Evolutionary conservation across 108 stramenopile genomes (phyloP).

Genomic region (Skeletonema potamos): DNA sequence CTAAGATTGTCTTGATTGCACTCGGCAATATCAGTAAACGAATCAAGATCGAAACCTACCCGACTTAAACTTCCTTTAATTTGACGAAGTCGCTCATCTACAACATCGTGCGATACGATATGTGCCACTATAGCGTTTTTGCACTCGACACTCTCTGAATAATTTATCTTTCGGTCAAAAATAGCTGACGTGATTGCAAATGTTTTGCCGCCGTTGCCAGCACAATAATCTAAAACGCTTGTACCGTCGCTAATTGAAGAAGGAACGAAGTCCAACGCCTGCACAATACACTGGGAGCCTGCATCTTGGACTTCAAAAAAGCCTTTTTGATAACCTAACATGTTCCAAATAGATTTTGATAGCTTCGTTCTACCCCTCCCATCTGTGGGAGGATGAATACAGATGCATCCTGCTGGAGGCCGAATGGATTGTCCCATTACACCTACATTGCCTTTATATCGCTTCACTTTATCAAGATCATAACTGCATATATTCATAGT

Average conservation of each 20-base stretch:
- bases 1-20: not conserved
- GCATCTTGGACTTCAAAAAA: conserved; percentile 63
- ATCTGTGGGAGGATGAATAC: conserved; percentile 10
- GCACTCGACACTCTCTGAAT: not conserved
- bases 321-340: conserved; percentile 49
- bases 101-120: conserved; percentile 53
- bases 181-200: conserved; percentile 44
- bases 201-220: conserved; percentile 60
- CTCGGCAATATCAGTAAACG: not conserved
- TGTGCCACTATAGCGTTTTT: not conserved
- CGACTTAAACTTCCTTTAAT: conserved; percentile 50
- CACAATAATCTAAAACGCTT: conserved; percentile 50
- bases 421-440: not conserved
- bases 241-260: conserved; percentile 7
- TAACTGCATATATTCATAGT: not conserved
- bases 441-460: not conserved
- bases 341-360: conserved; percentile 53
- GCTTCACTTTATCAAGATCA: not conserved
- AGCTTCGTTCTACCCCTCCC: not conserved
- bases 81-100: conserved; percentile 44
- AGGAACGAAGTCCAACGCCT: conserved; percentile 25
- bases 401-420: conserved; percentile 29
- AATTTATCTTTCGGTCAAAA: not conserved
- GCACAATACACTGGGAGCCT: conserved; percentile 55
- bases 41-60: conserved; percentile 23